A percentile compares a stretch with the other conserved stretches of the same genome.
Conservation (phyloP, 2,329 filamentous ascomycete species). For the Sarocladiaceae sp. region DNA sequence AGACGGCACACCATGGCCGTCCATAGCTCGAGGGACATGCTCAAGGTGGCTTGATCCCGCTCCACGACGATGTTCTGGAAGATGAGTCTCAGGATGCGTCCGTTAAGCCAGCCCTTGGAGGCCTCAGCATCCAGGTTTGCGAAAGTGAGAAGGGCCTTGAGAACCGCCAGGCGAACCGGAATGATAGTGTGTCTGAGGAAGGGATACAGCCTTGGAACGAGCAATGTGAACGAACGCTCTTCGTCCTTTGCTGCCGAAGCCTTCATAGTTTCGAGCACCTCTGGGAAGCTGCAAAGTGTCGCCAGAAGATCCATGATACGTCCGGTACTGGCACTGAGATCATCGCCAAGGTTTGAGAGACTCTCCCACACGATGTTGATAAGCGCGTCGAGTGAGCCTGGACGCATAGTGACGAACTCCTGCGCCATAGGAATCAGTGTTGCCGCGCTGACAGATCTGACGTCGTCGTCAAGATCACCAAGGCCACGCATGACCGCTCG, state of each 20-base stretch:
- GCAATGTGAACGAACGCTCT: conserved; percentile 81
- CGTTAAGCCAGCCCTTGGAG: conserved; percentile 89
- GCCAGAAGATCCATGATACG: conserved; percentile 98
- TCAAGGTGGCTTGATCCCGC: conserved; percentile 75
- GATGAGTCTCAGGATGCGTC: conserved; percentile 77
- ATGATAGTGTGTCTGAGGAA: conserved; percentile 97
- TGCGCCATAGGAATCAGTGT: conserved; percentile 93
- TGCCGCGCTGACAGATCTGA: conserved; percentile 94
- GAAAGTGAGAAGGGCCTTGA: conserved; percentile 90
- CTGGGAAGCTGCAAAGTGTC: conserved; percentile 88
- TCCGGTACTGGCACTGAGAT: conserved; percentile 92
- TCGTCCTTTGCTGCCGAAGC: conserved; percentile 74
- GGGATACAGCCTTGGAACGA: conserved; percentile 90
- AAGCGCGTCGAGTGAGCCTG: conserved; percentile 68
- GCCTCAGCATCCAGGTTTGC: conserved; percentile 72
- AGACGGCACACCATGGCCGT: conserved; percentile 66
- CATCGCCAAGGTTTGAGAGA: conserved; percentile 91
- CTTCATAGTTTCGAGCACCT: conserved; percentile 93
- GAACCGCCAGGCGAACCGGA: conserved; percentile 84
- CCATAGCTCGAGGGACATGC: conserved; percentile 84
- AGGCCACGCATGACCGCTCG: conserved; percentile 92
- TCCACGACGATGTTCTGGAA: conserved; percentile 97
- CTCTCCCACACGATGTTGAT: conserved; percentile 98
- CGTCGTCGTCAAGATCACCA: conserved; percentile 86
- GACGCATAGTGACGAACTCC: conserved; percentile 84